These are phyloP conservation scores for Paramecium sexaurelia DNA, from an alignment of 73 alveolate genomes.

Conservation along the genomic window DNA sequence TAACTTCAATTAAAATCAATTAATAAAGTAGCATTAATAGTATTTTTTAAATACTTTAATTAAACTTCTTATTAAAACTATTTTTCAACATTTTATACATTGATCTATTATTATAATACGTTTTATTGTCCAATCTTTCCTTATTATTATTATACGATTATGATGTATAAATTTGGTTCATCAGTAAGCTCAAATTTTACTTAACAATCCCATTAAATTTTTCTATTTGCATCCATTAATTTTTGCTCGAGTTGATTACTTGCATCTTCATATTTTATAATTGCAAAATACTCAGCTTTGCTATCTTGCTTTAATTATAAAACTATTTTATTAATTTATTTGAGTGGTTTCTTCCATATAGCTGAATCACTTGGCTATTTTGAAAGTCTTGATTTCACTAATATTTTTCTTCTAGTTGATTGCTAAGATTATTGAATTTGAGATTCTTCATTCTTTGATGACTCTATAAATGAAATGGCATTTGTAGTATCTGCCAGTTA, in stretches of 20 bases:
- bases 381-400: neutral
- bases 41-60: constrained; percentile 11
- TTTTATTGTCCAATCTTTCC: neutral
- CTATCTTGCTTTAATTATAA: neutral
- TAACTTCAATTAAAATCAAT: neutral
- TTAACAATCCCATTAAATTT: constrained; percentile 20
- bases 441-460: constrained; percentile 1
- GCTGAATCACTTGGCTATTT: constrained; percentile 12
- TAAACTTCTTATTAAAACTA: neutral
- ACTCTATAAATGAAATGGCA: constrained; percentile 16
- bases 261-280: constrained; percentile 43
- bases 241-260: constrained; percentile 11
- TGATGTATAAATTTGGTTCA: neutral
- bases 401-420: constrained; percentile 19
- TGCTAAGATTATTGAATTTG: neutral
- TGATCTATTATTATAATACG: neutral
- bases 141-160: neutral
- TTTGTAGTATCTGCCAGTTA: neutral
- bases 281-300: neutral
- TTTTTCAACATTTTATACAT: constrained; percentile 1
- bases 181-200: constrained; percentile 26
- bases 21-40: neutral
- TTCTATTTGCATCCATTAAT: neutral
- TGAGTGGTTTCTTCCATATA: neutral
- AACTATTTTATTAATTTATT: constrained; percentile 21